Base-by-base conservation (phyloP, 2,329 filamentous ascomycete species). In the Penicillium oxalicum region DNA sequence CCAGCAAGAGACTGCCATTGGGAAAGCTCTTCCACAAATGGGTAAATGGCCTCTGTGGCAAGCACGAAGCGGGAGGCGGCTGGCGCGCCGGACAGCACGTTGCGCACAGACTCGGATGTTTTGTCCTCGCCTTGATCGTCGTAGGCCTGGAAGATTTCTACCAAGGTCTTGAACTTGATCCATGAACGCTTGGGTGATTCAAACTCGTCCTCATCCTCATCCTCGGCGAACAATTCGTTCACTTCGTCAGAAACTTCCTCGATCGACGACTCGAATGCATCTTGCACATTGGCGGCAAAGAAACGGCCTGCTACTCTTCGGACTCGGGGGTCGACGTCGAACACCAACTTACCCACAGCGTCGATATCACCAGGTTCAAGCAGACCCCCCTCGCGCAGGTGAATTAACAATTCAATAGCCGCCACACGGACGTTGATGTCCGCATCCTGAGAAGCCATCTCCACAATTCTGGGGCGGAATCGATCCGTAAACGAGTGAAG, bases 311-410 rank as follows among this genome's bases (percentile, higher is more conserved):
- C 88, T 2, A 91, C 86, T 70, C 90, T 95, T 47, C 93, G 87
- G 29, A 97, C 85, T 54, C 85, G 82, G 5, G 84, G 72, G 61
- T 97, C 91, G 1, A 84, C 80, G 61, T 98, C 93, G 61, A 95
- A 96, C 9, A 97, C 84, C 33, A 97, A 78, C 62, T 86, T 85
- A 37, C 91, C 91, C 40, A 97, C 82, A 3, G 83, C 80, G 65
- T 97, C 93, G 50, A 98, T 86, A 66, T 98, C 93, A 58, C 87
- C 82, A 0, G 91, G 91, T 59, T 97, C 91, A 1, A 98, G 78
- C 68, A 96, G 81, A 25, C 90, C 91, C 5, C 85, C 86, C 54
- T 89, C 83, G 47, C 91, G 84, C 48, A 98, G 78, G 25, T 85
- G 78, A 56, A 95, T 88, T 13, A 96, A 82, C 36, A 95, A 79